Evolutionary conservation across 2,329 filamentous ascomycete species (phyloP), one percentile per base, ranked within the genome.

Genomic region (Aspergillus oerlinghausenensis): DNA sequence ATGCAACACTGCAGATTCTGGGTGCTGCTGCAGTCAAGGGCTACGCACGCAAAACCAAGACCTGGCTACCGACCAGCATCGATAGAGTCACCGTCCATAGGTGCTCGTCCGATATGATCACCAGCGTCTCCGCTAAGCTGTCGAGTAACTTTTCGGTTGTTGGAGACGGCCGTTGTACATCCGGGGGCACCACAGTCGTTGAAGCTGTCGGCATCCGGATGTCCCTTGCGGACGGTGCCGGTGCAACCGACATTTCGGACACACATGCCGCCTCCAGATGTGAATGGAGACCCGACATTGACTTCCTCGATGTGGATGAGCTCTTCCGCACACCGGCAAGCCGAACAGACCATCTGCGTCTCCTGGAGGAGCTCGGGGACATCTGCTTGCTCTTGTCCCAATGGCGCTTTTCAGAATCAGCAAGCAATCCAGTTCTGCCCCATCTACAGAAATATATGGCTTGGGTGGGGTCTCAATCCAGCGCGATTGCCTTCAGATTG

Each of bases 1-100:
- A 65, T 35, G 56, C 62, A 10, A 59, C 58, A 11, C 35, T 68
- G 7, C 66, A 68, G 42, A 47, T 67, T 4, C 48, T 66, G 19
- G 63, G 49, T 26, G 55, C 64, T 2, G 66, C 66, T 3, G 60
- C 56, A n/a, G 59, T 58, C 0, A 57, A 61, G 21, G 66, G 66
- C 3, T 61, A 57, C 21, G 53, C n/a, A 26, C 59, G 45, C 40
- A 55, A 19, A 19, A 43, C 40, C 5, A 58, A 55, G 28, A 59
- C 56, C 3, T 49, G 49, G 29, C 53, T 62, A 45, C 66, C 55
- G 56, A 62, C 65, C 45, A 69, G 58, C 2, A 67, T 58, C 52
- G 10, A 65, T 66, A 35, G 57, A 60, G 10, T 63, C 64, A 28
- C 55, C 68, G 9, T 60, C 50, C 45, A 56, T 70, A 8, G 50